phyloP scores from a whole-genome alignment of 202 grass and related monocot genomes.

The Digitaria exilis region DNA sequence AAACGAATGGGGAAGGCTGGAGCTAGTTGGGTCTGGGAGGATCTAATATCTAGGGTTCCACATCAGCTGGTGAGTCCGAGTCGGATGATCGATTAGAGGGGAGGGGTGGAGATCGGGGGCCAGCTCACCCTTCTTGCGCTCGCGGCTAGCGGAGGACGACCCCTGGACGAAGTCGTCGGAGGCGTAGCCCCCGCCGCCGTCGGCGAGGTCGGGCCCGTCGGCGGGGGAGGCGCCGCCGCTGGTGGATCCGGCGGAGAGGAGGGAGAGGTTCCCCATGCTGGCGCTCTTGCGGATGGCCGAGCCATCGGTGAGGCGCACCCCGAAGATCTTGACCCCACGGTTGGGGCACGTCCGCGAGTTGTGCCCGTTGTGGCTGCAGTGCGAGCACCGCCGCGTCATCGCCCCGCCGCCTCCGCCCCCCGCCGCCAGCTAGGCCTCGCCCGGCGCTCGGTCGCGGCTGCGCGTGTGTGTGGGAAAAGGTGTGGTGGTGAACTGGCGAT shows the following conservation, averaged over 20 bases:
- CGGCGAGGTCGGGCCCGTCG: slow-evolving; percentile 53
- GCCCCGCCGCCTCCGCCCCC: slow-evolving; percentile 5
- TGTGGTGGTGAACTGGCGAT: slow-evolving; percentile 20
- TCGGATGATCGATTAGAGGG: not conserved
- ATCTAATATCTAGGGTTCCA: slow-evolving; percentile 10
- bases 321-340: slow-evolving; percentile 94
- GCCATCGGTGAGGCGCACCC: slow-evolving; percentile 91
- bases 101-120: not conserved
- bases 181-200: slow-evolving; percentile 66
- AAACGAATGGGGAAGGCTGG: not conserved
- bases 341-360: slow-evolving; percentile 95
- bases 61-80: not conserved
- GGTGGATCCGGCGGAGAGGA: slow-evolving; percentile 81
- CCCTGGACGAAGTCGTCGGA: slow-evolving; percentile 96
- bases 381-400: slow-evolving; percentile 98
- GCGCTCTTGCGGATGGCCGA: slow-evolving; percentile 93
- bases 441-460: not conserved
- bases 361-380: slow-evolving; percentile 97
- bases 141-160: slow-evolving; percentile 81
- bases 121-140: slow-evolving; percentile 80
- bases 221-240: slow-evolving; percentile 80
- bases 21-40: slow-evolving; percentile 14
- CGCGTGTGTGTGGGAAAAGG: slow-evolving; percentile 15
- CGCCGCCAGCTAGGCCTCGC: not conserved
- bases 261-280: slow-evolving; percentile 95